These are phyloP conservation scores for Amanita rubescens DNA, from an alignment of 768 basidiomycete species.

Conservation along the genomic window DNA sequence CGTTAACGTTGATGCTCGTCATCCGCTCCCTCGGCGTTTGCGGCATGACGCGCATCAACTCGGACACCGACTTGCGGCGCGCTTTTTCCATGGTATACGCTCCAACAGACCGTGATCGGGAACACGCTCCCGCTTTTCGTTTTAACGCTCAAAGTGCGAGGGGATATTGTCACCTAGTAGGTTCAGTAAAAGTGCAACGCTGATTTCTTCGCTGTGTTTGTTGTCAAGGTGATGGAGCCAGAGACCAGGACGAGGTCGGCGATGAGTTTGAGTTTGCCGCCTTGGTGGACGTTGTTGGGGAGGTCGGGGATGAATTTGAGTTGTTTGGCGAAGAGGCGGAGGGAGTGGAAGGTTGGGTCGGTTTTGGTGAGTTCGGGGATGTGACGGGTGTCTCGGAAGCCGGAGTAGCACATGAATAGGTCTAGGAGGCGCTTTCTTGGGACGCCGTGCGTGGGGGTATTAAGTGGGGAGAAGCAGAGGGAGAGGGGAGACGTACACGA, in stretches of 20 bases:
- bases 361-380: background rate
- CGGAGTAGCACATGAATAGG: no score
- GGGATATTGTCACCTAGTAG: background rate
- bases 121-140: background rate
- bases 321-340: no score
- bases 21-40: background rate
- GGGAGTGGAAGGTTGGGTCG: background rate
- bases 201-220: conserved; percentile 2
- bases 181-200: conserved; percentile 3
- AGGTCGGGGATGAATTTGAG: no score
- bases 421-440: no score
- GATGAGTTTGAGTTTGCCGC: background rate
- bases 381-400: no score
- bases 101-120: background rate
- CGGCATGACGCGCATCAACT: background rate
- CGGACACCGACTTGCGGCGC: no score
- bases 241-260: background rate
- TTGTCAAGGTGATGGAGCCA: background rate
- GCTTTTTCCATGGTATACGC: no score
- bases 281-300: background rate
- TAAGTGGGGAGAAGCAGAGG: no score
- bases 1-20: background rate
- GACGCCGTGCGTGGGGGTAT: background rate
- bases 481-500: no score
- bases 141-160: conserved; percentile 3